Evolutionary conservation across 2,329 filamentous ascomycete species (phyloP), one percentile per base, ranked within the genome.

Genomic region (Cryphonectria carpinicola): DNA sequence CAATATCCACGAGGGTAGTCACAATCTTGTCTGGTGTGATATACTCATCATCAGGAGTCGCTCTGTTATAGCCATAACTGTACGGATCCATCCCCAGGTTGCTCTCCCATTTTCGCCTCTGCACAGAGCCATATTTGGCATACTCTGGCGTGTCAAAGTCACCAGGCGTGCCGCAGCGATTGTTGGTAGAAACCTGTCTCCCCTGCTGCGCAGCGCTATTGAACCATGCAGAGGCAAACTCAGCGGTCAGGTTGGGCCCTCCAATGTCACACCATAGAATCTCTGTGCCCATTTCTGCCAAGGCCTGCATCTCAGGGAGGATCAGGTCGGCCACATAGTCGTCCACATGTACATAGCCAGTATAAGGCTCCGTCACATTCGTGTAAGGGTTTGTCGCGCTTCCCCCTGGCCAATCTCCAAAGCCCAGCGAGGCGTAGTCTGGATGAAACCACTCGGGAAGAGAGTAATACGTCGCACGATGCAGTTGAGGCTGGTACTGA

Each of bases 251-350:
- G 72, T 84, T 84, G 1, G 83, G 79, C 1, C 80, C 82, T 14
- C 83, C 83, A 64, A 81, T 82, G 71, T 84, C 82, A 73, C 82
- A 84, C 83, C 83, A 85, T 79, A 85, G 81, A 25, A 85, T 82
- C 56, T 84, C 83, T 0, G 81, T 82, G 58, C 78, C 79, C 77
- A 82, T 81, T 11, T 77, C 72, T 3, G 82, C 82, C 1, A 85
- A 76, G 1, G 79, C 81, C 25, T 81, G 76, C 82, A 85, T 84
- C 72, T 84, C 79, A 0, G 82, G 83, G 0, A 84, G 67, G 56
- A 84, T 80, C 10, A 83, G 75, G 67, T 84, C 81, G 0, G 74
- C 56, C 35, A 84, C 76, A 69, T 79, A 85, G 73, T 84, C 81
- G 5, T 75, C 64, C 1, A 85, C 76, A 0, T 79, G 78, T 1